These are phyloP conservation scores for Apiotrichum porosum DNA, from an alignment of 1,284 basidiomycete species.

Conservation along the genomic window DNA sequence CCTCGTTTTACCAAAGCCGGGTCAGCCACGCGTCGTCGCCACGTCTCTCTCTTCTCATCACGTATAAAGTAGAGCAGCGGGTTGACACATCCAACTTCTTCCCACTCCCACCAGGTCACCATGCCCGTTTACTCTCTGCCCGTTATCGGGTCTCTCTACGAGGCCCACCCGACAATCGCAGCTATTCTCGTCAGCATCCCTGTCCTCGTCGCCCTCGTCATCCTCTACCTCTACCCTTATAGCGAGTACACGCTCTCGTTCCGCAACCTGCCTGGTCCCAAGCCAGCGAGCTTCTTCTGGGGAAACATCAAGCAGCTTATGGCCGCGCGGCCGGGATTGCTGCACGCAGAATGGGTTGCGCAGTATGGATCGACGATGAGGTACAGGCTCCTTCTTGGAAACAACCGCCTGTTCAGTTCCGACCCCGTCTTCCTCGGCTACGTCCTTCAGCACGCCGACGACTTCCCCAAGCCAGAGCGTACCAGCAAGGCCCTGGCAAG, in stretches of 20 bases:
- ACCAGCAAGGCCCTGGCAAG: constrained; percentile 55
- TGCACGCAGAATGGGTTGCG: constrained; percentile 21
- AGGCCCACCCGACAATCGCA: background rate
- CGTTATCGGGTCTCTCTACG: background rate
- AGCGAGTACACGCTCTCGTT: background rate
- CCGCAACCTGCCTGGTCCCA: constrained; percentile 18
- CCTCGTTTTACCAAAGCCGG: too few species aligned
- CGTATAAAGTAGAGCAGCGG: too few species aligned
- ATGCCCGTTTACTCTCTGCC: background rate
- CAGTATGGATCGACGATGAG: constrained; percentile 24
- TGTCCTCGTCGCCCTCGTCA: background rate
- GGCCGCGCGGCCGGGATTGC: constrained; percentile 9
- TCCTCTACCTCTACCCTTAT: constrained; percentile 13
- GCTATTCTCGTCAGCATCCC: background rate
- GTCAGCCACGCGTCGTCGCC: too few species aligned
- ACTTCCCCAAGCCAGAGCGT: constrained; percentile 63
- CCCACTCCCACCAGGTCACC: too few species aligned
- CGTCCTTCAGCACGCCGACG: constrained; percentile 58
- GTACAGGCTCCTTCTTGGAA: constrained; percentile 15
- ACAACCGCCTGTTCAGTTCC: constrained; percentile 54
- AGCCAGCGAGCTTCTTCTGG: constrained; percentile 12
- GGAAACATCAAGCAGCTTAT: constrained; percentile 20
- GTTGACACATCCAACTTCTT: too few species aligned
- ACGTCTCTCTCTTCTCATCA: too few species aligned
- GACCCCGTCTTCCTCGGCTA: constrained; percentile 60